A percentile compares a stretch with the other conserved stretches of the same genome.
Evolutionary conservation across 1,139 yeast species (phyloP).

Genomic region (Magnusiomyces suaveolens): DNA sequence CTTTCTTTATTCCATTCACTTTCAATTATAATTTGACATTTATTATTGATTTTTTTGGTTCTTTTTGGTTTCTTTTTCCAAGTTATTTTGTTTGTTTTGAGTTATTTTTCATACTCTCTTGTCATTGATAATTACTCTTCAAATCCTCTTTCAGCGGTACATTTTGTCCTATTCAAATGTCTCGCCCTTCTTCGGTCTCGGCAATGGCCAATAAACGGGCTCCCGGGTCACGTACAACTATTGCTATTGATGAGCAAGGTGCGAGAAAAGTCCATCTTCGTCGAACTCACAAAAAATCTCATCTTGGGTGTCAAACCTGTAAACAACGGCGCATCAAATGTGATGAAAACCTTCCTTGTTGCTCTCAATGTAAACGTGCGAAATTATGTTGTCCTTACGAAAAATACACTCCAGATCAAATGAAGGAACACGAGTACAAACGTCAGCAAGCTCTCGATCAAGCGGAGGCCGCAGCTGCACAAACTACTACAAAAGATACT

Average conservation of each 20-base stretch:
- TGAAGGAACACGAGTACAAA: conserved; percentile 13
- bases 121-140: not conserved
- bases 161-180: not conserved
- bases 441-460: conserved; percentile 6
- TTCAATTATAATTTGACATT: no score
- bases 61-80: no score
- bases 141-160: not conserved
- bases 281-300: conserved; percentile 51
- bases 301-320: conserved; percentile 52
- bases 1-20: no score
- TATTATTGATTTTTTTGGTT: no score
- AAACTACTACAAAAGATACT: not conserved
- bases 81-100: no score
- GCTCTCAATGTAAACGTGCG: conserved; percentile 52
- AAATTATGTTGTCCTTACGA: conserved; percentile 32
- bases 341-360: conserved; percentile 54
- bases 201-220: not conserved
- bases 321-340: conserved; percentile 58
- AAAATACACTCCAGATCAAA: conserved; percentile 22
- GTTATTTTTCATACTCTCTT: no score
- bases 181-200: not conserved
- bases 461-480: conserved; percentile 5
- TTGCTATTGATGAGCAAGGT: conserved; percentile 5
- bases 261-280: conserved; percentile 33
- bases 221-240: conserved; percentile 4